Evolutionary conservation across 2,329 filamentous ascomycete species (phyloP), one percentile per base, ranked within the genome.

Genomic region (Tolypocladium nubicola): DNA sequence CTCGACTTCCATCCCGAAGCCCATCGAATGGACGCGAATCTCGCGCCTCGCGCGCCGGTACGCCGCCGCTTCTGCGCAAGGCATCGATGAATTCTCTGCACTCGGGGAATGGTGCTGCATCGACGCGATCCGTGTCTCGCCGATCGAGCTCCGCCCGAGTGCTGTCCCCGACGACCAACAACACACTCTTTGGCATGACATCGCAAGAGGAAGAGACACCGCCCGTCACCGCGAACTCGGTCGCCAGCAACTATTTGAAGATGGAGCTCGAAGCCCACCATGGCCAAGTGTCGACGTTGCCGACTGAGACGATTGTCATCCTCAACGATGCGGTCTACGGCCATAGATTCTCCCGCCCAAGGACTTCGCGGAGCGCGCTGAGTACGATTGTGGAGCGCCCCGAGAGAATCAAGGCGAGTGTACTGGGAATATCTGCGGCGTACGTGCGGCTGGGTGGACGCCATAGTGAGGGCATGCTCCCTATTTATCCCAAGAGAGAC

Each of bases 311-410:
- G 0, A 74, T 95, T 5, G 91, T 97, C 52, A 81, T 99, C 37
- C 76, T 99, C 2, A 91, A 97, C 66, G 94, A 99, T 74, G 86
- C 88, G 56, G 96, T 93, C 72, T 99, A 97, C 69, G 92, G 93
- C 30, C 94, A 99, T 73, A 86, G 91, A 26, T 99, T 86, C 71
- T 90, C 92, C 13, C 82, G 94, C 50, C 90, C 90, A 4, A 86
- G 88, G 64, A 87, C 90, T 1, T 87, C 84, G 26, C 87, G 87
- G 65, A 80, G 76, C 50, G 81, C 82, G 19, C 79, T 97, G 1
- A 84, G 78, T 65, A 88, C 86, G 57, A 96, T 99, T 62, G 92
- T 99, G 53, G 94, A 99, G 73, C 82, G 94, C 13, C 94, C 94
- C 0, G 94, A 99, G 75, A 81, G 94, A 59, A 85, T 99, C 61